Base-by-base conservation (phyloP, 768 basidiomycete species). In the Lactarius deliciosus region DNA sequence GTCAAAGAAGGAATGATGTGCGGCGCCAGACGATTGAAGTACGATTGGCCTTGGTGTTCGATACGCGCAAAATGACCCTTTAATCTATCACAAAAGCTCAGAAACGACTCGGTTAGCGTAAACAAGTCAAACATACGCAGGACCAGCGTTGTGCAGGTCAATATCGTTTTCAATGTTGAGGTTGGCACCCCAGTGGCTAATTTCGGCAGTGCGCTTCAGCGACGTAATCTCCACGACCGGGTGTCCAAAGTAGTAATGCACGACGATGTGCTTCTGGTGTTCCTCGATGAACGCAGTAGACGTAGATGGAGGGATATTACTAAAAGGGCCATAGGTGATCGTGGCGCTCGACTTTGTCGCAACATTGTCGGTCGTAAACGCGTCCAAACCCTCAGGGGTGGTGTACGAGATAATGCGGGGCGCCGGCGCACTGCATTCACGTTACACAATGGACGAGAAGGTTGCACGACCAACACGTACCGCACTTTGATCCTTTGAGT, bases 171-270 rank as follows among this genome's bases (percentile, higher is more conserved):
- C 86, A 36, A 96, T 89, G 73, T 98, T 97, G 43, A 99, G 75
- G 76, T 97, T 97, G 50, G 87, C 86, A 40, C 96, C 96, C 97
- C 96, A 98, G 74, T 98, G 96, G 70, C 94, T 96, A 69, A 99
- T 87, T 78, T 99, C 96, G 2, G 89, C 94, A 0, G 82, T 73
- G 58, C 97, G 87, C 66, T 85, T 82, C 38, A 97, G 83, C 53
- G 81, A 86, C 38, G 80, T 82, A 60, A 98, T 79, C 69, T 93
- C 87, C 28, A 95, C 74, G 53, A 97, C 85, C 0, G 96, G 93
- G 66, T 87, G 81, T n/a, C 89, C 91, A 65, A 89, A 89, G 70
- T 82, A 79, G 78, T 94, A 98, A 74, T 96, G 94, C 2, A 97
- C 80, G 15, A 78, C 77, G 69, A 96, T 75, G 34, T 80, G 80